Conservation (phyloP, 176 grass and related monocot genomes). For the Carex littledalei region DNA sequence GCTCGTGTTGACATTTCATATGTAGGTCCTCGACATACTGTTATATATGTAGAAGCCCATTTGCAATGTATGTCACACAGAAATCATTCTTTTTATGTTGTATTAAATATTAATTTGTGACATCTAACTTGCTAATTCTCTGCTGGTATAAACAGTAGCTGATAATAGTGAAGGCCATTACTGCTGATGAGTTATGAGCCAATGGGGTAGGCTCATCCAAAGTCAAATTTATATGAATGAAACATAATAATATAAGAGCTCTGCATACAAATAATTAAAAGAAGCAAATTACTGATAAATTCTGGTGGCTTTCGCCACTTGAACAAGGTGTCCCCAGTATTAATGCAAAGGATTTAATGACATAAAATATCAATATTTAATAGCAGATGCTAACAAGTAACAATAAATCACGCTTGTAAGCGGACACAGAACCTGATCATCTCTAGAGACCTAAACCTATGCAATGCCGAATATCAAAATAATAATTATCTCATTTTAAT, state of each 20-base stretch:
- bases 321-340: not conserved
- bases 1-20: not conserved
- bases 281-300: not conserved
- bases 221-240: not conserved
- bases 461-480: not conserved
- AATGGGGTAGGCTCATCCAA: not conserved
- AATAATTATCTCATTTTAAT: not conserved
- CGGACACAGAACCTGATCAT: slow-evolving; percentile 15
- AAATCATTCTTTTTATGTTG: not conserved
- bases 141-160: not conserved
- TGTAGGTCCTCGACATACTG: not conserved
- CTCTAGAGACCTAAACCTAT: slow-evolving; percentile 20
- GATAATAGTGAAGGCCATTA: not conserved
- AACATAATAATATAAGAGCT: not conserved
- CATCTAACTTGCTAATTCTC: not conserved
- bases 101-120: not conserved
- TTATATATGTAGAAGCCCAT: not conserved
- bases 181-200: not conserved
- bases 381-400: slow-evolving; percentile 4
- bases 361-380: not conserved
- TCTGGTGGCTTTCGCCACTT: not conserved
- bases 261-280: not conserved
- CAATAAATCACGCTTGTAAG: slow-evolving; percentile 8
- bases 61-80: not conserved
- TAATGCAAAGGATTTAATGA: not conserved